A percentile compares a stretch with the other conserved stretches of the same genome.
phyloP scores from a whole-genome alignment of 129 eudicot species.

The Apium graveolens region DNA sequence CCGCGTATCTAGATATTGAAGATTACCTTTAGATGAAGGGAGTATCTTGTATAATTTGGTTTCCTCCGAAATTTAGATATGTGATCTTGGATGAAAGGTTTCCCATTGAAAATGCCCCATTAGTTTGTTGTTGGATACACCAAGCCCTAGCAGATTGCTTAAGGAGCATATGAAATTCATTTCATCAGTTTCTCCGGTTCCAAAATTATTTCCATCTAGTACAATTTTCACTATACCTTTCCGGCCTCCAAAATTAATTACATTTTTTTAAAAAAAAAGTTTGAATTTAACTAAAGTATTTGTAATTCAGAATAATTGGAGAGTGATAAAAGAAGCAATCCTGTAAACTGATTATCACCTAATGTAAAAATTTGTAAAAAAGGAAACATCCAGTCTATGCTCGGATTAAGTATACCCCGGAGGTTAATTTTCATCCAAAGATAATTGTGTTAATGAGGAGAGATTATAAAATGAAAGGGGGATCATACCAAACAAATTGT shows the following conservation, averaged over 20 bases:
- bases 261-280: constrained; percentile 17
- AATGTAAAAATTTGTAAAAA: not conserved
- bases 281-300: not conserved
- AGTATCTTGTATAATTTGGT: constrained; percentile 24
- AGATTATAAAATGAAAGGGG: not conserved
- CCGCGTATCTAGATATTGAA: constrained; percentile 15
- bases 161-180: constrained; percentile 21
- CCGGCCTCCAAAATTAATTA: constrained; percentile 11
- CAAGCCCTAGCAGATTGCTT: constrained; percentile 7
- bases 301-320: constrained; percentile 25
- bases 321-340: constrained; percentile 28
- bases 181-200: constrained; percentile 12
- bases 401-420: not conserved
- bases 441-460: not conserved
- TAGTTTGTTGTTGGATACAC: constrained; percentile 12
- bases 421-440: not conserved
- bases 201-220: constrained; percentile 15
- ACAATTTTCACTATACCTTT: not conserved
- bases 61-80: constrained; percentile 9
- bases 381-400: not conserved
- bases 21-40: constrained; percentile 28
- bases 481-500: not conserved
- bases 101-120: constrained; percentile 15
- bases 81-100: constrained; percentile 25
- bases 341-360: constrained; percentile 15